phyloP scores from a whole-genome alignment of 1,139 yeast species.

The Lodderomyces orthopsilosis region DNA sequence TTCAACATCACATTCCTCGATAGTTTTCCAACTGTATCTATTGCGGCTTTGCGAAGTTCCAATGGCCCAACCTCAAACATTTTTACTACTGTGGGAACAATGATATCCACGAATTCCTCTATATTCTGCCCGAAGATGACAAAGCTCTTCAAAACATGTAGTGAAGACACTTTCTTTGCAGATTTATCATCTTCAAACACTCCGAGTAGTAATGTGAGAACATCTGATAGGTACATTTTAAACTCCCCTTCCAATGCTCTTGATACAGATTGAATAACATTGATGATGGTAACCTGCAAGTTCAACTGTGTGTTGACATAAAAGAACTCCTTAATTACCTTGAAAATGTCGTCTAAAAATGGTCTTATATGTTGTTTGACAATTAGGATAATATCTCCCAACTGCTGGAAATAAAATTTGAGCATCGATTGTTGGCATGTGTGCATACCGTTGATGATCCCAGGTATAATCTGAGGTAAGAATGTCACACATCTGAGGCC shows the following conservation, averaged over 20 bases:
- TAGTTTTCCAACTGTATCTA: conserved; percentile 80
- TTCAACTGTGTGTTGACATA: conserved; percentile 48
- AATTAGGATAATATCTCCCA: conserved; percentile 73
- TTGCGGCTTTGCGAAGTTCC: conserved; percentile 68
- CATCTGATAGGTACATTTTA: conserved; percentile 74
- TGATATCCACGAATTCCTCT: conserved; percentile 84
- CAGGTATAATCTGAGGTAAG: conserved; percentile 84
- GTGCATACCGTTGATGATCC: conserved; percentile 80
- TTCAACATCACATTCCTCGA: conserved; percentile 70
- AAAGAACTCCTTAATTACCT: conserved; percentile 73
- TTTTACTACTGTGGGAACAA: conserved; percentile 79
- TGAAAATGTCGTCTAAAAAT: conserved; percentile 73
- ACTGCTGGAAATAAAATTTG: conserved; percentile 86
- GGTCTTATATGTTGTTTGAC: conserved; percentile 91
- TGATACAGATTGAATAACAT: conserved; percentile 80
- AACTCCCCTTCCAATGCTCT: conserved; percentile 90
- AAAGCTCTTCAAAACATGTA: conserved; percentile 77
- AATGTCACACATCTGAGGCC: conserved; percentile 88
- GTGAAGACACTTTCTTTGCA: conserved; percentile 59
- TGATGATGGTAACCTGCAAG: conserved; percentile 75
- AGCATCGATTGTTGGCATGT: conserved; percentile 78
- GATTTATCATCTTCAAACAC: conserved; percentile 79
- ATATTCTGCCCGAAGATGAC: conserved; percentile 87
- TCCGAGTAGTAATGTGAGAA: conserved; percentile 71
- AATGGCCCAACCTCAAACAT: conserved; percentile 70